Conservation (phyloP, 495 filamentous ascomycete genomes). For the Penicillium manginii region DNA sequence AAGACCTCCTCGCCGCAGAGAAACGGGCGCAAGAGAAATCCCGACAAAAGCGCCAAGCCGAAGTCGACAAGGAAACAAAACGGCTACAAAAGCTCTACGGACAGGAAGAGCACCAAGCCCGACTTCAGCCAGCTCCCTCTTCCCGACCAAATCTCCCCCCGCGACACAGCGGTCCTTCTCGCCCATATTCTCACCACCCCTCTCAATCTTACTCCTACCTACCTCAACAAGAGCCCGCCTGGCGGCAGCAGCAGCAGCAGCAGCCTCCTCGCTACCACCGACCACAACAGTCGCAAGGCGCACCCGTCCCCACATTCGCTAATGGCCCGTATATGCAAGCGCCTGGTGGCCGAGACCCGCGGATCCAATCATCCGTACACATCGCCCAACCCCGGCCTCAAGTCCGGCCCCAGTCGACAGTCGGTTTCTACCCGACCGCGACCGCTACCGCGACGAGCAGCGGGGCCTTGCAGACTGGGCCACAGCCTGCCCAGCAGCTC, state of each 20-base stretch:
- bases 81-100: conserved; percentile 76
- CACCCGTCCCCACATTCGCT: conserved; percentile 15
- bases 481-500: conserved; percentile 17
- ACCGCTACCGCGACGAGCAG: conserved; percentile 18
- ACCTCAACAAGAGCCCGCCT: conserved; percentile 4
- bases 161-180: conserved; percentile 22
- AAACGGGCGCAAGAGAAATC: conserved; percentile 54
- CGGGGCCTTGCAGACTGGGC: conserved; percentile 20
- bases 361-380: conserved; percentile 25
- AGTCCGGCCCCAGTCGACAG: conserved; percentile 25
- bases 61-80: conserved; percentile 84
- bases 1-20: conserved; percentile 79
- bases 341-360: conserved; percentile 20
- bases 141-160: conserved; percentile 29
- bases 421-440: conserved; percentile 21
- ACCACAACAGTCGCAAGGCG: conserved; percentile 16
- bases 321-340: conserved; percentile 22
- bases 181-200: conserved; percentile 20
- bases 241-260: too few species aligned
- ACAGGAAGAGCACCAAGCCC: conserved; percentile 48
- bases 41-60: conserved; percentile 64
- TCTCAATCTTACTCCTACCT: conserved; percentile 21
- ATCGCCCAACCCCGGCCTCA: conserved; percentile 22
- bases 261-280: conserved; percentile 18
- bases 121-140: conserved; percentile 30